phyloP scores from a whole-genome alignment of 108 stramenopile species.

The Aurantiochytrium sp. region DNA sequence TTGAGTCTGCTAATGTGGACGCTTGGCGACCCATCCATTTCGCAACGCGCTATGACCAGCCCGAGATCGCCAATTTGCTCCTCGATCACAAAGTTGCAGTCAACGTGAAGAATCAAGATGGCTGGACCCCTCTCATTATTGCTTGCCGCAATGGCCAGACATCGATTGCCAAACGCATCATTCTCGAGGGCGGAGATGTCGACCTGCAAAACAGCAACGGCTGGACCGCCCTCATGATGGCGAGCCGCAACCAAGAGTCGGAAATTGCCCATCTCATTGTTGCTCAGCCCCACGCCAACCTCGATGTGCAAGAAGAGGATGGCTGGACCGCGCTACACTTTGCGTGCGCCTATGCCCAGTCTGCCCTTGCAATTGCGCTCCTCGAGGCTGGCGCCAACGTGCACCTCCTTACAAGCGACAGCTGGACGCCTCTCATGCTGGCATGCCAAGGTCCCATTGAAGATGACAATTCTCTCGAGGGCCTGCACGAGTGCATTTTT shows the following conservation, averaged over 20 bases:
- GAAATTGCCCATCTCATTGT: neutral
- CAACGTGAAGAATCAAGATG: neutral
- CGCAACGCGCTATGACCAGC: neutral
- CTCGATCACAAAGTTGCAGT: neutral
- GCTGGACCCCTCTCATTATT: neutral
- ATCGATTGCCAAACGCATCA: neutral
- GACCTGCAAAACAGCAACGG: neutral
- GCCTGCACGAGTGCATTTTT: neutral
- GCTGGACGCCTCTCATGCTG: neutral
- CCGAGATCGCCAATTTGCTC: neutral
- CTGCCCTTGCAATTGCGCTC: neutral
- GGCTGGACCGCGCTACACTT: constrained; percentile 6
- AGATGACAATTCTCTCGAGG: neutral
- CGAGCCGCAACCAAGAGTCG: neutral
- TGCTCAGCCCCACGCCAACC: neutral
- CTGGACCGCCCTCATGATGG: constrained; percentile 11
- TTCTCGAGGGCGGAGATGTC: neutral
- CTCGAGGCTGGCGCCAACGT: neutral
- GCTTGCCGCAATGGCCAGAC: neutral
- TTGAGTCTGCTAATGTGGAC: neutral
- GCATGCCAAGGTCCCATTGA: neutral
- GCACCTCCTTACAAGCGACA: neutral
- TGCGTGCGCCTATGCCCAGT: neutral
- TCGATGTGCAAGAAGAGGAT: neutral
- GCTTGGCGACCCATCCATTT: neutral